A percentile compares a stretch with the other conserved stretches of the same genome.
Evolutionary conservation across 2,329 filamentous ascomycete genomes (phyloP).

Genomic region (Colletotrichum caudatum): DNA sequence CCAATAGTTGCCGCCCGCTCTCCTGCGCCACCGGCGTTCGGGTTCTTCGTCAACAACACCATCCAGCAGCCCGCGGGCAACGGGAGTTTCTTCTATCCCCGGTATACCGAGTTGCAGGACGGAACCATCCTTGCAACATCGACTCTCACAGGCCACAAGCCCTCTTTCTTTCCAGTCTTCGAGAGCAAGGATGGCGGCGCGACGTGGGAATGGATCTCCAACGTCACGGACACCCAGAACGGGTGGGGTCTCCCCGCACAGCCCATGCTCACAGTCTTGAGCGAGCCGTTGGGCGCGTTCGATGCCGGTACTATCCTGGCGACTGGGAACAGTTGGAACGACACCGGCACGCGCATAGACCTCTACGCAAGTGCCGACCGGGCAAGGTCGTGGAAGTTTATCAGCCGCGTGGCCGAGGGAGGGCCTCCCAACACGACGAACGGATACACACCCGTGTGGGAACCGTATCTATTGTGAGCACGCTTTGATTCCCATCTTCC

Average conservation of each 20-base stretch:
- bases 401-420: not conserved
- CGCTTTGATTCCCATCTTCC: not conserved
- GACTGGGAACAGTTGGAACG: not conserved
- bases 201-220: not conserved
- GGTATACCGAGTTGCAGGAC: not conserved
- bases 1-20: not conserved
- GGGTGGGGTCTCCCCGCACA: not conserved
- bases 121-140: not conserved
- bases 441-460: not conserved
- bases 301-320: not conserved
- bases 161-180: not conserved
- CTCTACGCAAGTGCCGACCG: not conserved
- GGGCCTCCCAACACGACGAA: not conserved
- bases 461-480: not conserved
- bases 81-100: not conserved
- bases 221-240: not conserved
- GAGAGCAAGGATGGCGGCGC: not conserved
- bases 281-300: not conserved
- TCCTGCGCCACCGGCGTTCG: not conserved
- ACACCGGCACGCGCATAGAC: not conserved
- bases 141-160: not conserved
- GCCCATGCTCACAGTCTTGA: not conserved
- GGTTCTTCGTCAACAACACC: not conserved
- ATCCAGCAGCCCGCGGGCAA: not conserved
- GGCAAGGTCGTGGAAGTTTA: not conserved